Evolutionary conservation across 2,329 filamentous ascomycete species (phyloP).

Genomic region (Magnaporthiopsis rhizophila): DNA sequence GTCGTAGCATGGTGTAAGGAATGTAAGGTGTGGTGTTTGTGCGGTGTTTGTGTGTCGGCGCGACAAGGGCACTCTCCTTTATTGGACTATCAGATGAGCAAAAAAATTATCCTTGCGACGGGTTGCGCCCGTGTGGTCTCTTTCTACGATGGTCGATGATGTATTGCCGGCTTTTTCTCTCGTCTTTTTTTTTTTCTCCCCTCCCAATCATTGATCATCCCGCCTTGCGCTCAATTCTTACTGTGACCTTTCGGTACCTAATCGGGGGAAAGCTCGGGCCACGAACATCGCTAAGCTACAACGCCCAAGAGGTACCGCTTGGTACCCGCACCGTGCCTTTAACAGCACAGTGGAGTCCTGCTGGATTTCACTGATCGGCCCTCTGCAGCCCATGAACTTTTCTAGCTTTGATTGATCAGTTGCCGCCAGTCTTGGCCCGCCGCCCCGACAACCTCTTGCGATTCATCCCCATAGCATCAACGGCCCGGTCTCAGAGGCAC

Average conservation of each 20-base stretch:
- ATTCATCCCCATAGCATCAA: background rate
- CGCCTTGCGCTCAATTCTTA: background rate
- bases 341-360: too few relatives aligned
- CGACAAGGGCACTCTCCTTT: background rate
- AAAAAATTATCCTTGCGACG: background rate
- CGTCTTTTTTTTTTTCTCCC: background rate
- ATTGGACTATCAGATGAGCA: background rate
- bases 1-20: conserved; percentile 33
- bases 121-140: conserved; percentile 7
- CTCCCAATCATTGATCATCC: background rate
- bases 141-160: background rate
- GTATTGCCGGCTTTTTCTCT: background rate
- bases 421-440: background rate
- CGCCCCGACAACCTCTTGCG: background rate
- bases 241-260: background rate
- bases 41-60: background rate
- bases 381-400: background rate
- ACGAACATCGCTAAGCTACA: background rate
- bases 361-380: background rate
- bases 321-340: background rate
- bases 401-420: background rate
- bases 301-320: background rate
- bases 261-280: background rate
- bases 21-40: background rate
- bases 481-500: background rate